Base-by-base conservation (phyloP, 257 asterid genomes). In the Catharanthus roseus region DNA sequence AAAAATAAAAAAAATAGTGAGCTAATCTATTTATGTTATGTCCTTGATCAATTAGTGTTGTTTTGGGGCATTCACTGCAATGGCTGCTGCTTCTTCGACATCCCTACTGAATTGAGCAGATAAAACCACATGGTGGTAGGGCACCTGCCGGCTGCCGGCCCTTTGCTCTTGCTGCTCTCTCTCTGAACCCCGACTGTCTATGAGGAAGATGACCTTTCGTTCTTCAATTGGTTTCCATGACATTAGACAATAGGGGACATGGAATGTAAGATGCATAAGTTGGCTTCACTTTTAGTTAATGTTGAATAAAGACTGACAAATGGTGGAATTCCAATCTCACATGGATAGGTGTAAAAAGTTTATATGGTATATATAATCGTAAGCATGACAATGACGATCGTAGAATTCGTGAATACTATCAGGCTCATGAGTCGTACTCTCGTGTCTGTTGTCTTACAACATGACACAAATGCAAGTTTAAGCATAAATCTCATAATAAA, bases 101-200 rank as follows among this genome's bases (percentile, higher is more conserved):
- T 53, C 79, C 54, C 79, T 18, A 10, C 64, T 41, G 1, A 69
- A 49, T 38, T 26, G 9, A 28, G 19, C 79, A 61, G 78, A 42
- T 23, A 56, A n/a, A 72, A 69, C 69, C 79, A 75, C 79, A 75
- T 75, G 79, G 71, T 39, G 36, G 54, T 65, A 39, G 54, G 54
- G 70, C 5, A 44, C 38, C 5, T 15, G 26, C 42, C 42, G 42
- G 42, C 11, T 61, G 15, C 67, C 23, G 45, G 1, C 23, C 15
- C 41, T 21, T 60, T 3, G 7, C 41, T 34, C 28, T 6, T 18
- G 18, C 47, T 18, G 45, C 6, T 33, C 12, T 60, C 29, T 23
- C 3, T 61, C 47, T 12, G 7, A n/a, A 9, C n/a, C n/a, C n/a
- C n/a, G n/a, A n/a, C n/a, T 6, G 67, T 34, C 24, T 1, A 16